phyloP scores from a whole-genome alignment of 2,329 filamentous ascomycete genomes.

The Simplicillium sp. region DNA sequence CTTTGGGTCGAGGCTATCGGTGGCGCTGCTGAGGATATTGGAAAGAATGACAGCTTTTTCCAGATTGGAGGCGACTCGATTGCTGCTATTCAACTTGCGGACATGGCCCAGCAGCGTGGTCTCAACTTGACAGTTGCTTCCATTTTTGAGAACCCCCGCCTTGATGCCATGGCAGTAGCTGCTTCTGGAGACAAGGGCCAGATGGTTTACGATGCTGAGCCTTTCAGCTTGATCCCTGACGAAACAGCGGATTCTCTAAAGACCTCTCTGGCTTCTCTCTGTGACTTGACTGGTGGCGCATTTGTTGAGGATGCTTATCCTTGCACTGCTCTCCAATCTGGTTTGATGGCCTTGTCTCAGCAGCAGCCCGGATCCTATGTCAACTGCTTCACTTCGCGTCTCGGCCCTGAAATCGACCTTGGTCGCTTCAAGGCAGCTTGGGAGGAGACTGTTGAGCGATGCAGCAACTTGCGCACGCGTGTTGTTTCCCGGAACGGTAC shows the following conservation, averaged over 20 bases:
- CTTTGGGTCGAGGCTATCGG: too few species aligned
- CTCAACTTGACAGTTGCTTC: too few species aligned
- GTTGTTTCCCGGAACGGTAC: conserved; percentile 4
- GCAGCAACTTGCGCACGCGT: conserved; percentile 7
- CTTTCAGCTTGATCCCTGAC: background rate
- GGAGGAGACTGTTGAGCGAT: conserved; percentile 7
- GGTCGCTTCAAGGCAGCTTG: conserved; percentile 18
- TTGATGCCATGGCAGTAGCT: background rate
- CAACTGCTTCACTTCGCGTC: conserved; percentile 15
- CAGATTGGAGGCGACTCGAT: too few species aligned
- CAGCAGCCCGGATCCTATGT: conserved; percentile 26
- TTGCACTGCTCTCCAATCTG: conserved; percentile 29
- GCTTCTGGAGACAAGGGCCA: background rate
- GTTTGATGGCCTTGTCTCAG: conserved; percentile 25
- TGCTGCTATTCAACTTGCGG: too few species aligned
- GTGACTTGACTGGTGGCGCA: background rate
- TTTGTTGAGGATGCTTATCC: conserved; percentile 25
- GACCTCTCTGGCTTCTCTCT: background rate
- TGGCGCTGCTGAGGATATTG: background rate
- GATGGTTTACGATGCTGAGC: background rate
- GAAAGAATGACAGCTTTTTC: too few species aligned
- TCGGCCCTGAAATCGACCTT: conserved; percentile 11
- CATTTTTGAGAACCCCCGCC: background rate
- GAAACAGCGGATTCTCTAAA: background rate
- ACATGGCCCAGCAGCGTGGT: too few species aligned